Conservation (phyloP, 2,329 filamentous ascomycete genomes). For the Aspergillus sp. region DNA sequence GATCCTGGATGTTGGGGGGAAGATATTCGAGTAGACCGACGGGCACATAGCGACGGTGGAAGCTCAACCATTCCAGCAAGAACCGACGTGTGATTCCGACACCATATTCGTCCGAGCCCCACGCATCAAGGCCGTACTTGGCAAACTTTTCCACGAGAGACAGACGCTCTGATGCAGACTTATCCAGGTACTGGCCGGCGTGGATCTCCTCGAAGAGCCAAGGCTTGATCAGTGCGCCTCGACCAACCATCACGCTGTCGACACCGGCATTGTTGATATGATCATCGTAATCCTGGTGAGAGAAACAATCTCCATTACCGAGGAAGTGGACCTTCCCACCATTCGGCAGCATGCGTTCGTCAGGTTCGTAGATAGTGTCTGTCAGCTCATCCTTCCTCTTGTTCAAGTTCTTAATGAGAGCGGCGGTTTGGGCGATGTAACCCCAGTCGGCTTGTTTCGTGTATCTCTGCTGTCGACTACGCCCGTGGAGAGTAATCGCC, state of each 20-base stretch:
- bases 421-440: constrained; percentile 88
- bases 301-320: constrained; percentile 96
- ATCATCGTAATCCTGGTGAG: constrained; percentile 79
- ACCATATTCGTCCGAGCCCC: constrained; percentile 93
- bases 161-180: constrained; percentile 83
- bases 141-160: constrained; percentile 84
- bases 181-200: constrained; percentile 89
- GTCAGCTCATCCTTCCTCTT: constrained; percentile 61
- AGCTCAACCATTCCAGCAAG: constrained; percentile 93
- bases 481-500: constrained; percentile 91
- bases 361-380: constrained; percentile 76
- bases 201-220: constrained; percentile 98
- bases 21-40: constrained; percentile 83
- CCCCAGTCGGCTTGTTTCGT: constrained; percentile 88
- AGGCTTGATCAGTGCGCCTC: constrained; percentile 92
- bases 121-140: constrained; percentile 85
- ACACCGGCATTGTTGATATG: constrained; percentile 75
- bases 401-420: constrained; percentile 78
- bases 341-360: constrained; percentile 69
- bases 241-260: constrained; percentile 95
- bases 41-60: constrained; percentile 87
- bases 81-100: constrained; percentile 88
- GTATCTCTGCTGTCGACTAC: constrained; percentile 92
- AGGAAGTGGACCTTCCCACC: constrained; percentile 80
- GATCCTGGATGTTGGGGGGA: constrained; percentile 83